Evolutionary conservation across 169 alveolate genomes (phyloP), one percentile per base, ranked within the genome.

Genomic region (Plasmodium vivax): DNA sequence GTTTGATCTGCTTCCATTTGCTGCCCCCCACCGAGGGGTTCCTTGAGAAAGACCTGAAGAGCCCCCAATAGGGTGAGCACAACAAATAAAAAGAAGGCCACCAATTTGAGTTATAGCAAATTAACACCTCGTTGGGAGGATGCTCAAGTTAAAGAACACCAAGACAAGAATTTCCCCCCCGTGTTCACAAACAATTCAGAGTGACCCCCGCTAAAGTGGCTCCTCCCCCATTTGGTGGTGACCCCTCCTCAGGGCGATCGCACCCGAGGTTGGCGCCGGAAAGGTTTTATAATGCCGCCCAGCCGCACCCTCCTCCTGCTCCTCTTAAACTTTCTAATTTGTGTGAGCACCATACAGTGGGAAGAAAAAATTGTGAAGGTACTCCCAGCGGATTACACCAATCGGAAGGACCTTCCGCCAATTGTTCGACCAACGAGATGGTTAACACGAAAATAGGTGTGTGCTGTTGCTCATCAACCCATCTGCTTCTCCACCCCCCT

Each of bases 361-460:
- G 51, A 47, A 27, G 36, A 23, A 54, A 85, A 62, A 23, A 14
- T 68, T 85, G 43, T 19, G 30, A 74, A 85, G 93, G 93, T 85
- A 85, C 77, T 19, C 41, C 38, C 0, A 30, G 12, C 10, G 30
- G 34, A 43, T 41, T 81, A 14, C 8, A 43, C 58, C 16, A 72
- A 68, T 71, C 54, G 77, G 36, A 27, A 41, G 30, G 71, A 23
- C 82, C 23, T 9, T 36, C 47, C 38, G 41, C 56, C 27, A 23
- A 23, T 51, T 5, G 62, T 51, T 14, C 38, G n/a, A 23, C 8
- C 32, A 27, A 27, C 32, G 27, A 68, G 16, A 68, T 68, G 77
- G 62, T 51, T 51, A 51, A 51, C 62, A 68, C 77, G n/a, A 68
- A 30, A 23, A 30, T 23, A 68, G n/a, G 5, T 68, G 8, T 68